Evolutionary conservation across 805 yeast genomes (phyloP), one percentile per base, ranked within the genome.

Genomic region (Cyberlindnera mrakii): DNA sequence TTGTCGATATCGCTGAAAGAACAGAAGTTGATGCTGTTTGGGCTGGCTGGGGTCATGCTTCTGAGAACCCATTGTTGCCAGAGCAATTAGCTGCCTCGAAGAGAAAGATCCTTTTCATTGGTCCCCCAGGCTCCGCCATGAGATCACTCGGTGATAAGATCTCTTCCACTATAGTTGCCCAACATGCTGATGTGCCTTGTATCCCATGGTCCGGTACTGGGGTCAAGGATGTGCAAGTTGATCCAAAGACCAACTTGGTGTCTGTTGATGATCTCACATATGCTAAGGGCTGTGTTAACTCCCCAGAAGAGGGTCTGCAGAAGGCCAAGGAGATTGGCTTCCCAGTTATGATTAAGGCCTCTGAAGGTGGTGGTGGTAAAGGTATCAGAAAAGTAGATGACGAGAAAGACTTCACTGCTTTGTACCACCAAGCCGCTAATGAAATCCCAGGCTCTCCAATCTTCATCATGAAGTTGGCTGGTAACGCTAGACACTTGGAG

Each of bases 11-110:
- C 39, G 99, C 99, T 31, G 99, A 93, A 70, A 84, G 97, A 71
- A 84, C 95, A 35, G 79, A 87, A 52, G 97, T 86, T 44, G 96
- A 93, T 64, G 99, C 99, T 20, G 99, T 93, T 45, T 93, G 99
- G 99, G 99, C 99, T 30, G 99, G 99, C 58, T 93, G 99, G 99
- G 99, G 99, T 58, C 99, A 95, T 64, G 99, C 99, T 25, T 87
- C 96, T n/a, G 99, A 93, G 71, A 91, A 95, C 69, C 99, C 99
- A 23, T 65, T 71, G 37, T 77, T 93, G 52, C 99, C 99, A 25
- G 99, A 93, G 67, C 80, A 77, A 66, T 75, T 93, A 63, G 97
- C 98, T 14, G 82, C 83, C n/a, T 88, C 96, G 16, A 88, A 90
- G 47, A 84, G 88, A 65, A 85, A 77, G 59, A 85, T 95, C 57